A percentile compares a stretch with the other conserved stretches of the same genome.
These are phyloP conservation scores for Termitomyces eurrhizus DNA, from an alignment of 768 basidiomycete genomes.

Conservation along the genomic window DNA sequence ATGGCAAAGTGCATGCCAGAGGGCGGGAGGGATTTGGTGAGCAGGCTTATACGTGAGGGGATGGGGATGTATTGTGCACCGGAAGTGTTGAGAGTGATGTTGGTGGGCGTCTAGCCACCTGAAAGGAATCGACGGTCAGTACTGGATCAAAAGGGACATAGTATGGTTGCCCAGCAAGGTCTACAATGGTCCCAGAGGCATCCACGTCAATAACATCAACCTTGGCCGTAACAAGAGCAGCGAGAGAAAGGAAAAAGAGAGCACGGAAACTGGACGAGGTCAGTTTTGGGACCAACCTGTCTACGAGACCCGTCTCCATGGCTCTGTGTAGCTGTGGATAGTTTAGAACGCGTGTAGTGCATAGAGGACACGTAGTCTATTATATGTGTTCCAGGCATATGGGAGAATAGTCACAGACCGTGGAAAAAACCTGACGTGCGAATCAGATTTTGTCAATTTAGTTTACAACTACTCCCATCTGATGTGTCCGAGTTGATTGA, in stretches of 20 bases:
- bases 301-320: neutral
- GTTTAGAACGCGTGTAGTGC: neutral
- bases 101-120: too few relatives aligned
- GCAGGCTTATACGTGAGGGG: constrained; percentile 28
- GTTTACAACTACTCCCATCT: neutral
- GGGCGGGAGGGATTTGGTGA: constrained; percentile 27
- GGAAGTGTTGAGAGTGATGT: neutral
- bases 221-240: constrained; percentile 6
- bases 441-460: neutral
- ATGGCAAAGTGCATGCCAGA: constrained; percentile 45
- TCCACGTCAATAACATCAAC: constrained; percentile 8
- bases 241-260: constrained; percentile 5
- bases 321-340: neutral
- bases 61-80: constrained; percentile 12
- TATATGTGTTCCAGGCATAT: neutral
- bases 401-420: constrained; percentile 3
- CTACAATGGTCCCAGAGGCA: constrained; percentile 12
- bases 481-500: neutral
- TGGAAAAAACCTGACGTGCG: neutral
- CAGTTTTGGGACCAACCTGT: neutral
- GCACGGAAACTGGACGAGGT: constrained; percentile 4
- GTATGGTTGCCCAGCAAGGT: constrained; percentile 18
- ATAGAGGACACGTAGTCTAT: neutral
- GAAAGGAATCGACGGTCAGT: constrained; percentile 9
- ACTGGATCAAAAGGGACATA: constrained; percentile 16